phyloP scores from a whole-genome alignment of 257 asterid genomes.

The Nicotiana paniculata region DNA sequence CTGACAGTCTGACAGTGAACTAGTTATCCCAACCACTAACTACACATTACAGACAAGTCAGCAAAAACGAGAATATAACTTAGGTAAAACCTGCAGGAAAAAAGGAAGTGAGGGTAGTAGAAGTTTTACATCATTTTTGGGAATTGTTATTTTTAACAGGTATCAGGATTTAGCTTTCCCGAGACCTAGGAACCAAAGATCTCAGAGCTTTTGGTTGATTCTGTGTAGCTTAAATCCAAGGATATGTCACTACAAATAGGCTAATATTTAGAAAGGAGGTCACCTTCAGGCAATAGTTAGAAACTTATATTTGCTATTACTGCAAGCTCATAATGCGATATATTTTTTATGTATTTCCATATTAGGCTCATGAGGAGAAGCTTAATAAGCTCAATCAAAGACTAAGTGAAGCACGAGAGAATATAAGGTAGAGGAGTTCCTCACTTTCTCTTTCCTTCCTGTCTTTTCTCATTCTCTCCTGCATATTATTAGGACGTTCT shows the following conservation, averaged over 20 bases:
- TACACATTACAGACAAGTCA: background rate
- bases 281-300: background rate
- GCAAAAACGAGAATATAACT: background rate
- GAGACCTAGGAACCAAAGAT: background rate
- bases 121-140: background rate
- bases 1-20: background rate
- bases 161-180: background rate
- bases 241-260: background rate
- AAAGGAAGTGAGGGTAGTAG: background rate
- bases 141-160: background rate
- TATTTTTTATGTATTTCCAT: background rate
- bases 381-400: conserved; percentile 39
- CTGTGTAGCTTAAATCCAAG: background rate
- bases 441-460: background rate
- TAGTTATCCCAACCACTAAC: background rate
- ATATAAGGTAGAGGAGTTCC: conserved; percentile 38
- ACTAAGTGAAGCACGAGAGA: conserved; percentile 37
- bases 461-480: background rate
- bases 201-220: background rate
- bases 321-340: background rate
- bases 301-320: background rate
- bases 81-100: background rate
- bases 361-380: conserved; percentile 48
- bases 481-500: background rate
- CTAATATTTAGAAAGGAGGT: background rate